Evolutionary conservation across 2,329 filamentous ascomycete species (phyloP), one percentile per base, ranked within the genome.

Genomic region (Curvularia lunata): DNA sequence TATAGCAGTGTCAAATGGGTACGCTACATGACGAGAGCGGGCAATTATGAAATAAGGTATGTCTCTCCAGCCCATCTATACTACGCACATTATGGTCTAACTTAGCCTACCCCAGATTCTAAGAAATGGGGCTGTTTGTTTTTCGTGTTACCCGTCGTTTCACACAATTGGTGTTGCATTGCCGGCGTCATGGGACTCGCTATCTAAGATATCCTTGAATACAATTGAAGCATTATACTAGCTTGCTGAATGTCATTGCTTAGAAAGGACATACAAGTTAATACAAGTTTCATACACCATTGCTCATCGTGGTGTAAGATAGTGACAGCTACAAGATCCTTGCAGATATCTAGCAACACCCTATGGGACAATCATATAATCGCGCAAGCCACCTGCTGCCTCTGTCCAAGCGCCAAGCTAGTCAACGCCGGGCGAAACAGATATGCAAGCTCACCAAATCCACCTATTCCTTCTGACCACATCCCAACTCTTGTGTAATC

Each of bases 1-100:
- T 99, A 99, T 77, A 96, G 91, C 62, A 97, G 92, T 74, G 95
- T 99, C 48, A 99, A 99, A 79, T 99, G 95, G 95, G 95, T 99
- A 69, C 84, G 95, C 69, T 99, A 99, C 79, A 98, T 99, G 95
- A 99, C 95, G 18, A 88, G 94, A 66, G 95, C 94, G 16, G 95
- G 95, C 27, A 97, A 92, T 78, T 99, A 99, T 78, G 95, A 99
- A 81, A 97, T 99, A 75, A 85, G 92, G 89, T 96, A 66, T 30
- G 70, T 62, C 18, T 34, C 23, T 4, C 13, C 18, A 6, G 7
- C 21, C 10, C 19, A 19, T 23, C 18, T 16, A n/a, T 3, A 2
- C 9, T 16, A 27, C 3, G 7, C 40, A 12, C 19, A 16, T 25
- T 19, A 19, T 19, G 21, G 25, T 53, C 48, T 42, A 37, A 53